phyloP scores from a whole-genome alignment of 805 yeast species.

The Ogataea glucozyma region DNA sequence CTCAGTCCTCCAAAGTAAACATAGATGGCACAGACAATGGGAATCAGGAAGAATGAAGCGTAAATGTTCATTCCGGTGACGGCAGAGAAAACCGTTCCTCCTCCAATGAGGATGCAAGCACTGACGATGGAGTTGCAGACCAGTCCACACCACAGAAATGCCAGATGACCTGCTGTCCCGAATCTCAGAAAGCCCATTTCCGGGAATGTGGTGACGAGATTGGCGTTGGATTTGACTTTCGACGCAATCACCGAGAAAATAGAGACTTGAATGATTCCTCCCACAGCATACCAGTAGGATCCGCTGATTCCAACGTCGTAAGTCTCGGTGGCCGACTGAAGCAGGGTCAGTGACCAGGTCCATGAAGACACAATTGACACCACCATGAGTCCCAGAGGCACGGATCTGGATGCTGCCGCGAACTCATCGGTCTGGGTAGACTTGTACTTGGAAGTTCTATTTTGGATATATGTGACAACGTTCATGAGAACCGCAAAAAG shows the following conservation, averaged over 20 bases:
- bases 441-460: slow-evolving; percentile 20
- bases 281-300: slow-evolving; percentile 30
- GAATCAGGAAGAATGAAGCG: slow-evolving; percentile 48
- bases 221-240: slow-evolving; percentile 32
- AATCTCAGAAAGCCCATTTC: slow-evolving; percentile 34
- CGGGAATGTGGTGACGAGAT: slow-evolving; percentile 32
- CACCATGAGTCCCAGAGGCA: slow-evolving; percentile 21
- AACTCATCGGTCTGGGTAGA: slow-evolving; percentile 28
- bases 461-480: slow-evolving; percentile 24
- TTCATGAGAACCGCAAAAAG: slow-evolving; percentile 34
- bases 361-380: slow-evolving; percentile 30
- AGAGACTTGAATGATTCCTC: slow-evolving; percentile 31
- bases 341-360: slow-evolving; percentile 34
- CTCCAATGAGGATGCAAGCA: slow-evolving; percentile 37
- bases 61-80: slow-evolving; percentile 47
- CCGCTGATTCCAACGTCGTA: slow-evolving; percentile 31
- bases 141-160: slow-evolving; percentile 13
- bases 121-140: slow-evolving; percentile 12
- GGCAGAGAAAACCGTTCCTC: slow-evolving; percentile 43
- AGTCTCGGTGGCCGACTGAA: slow-evolving; percentile 28
- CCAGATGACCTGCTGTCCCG: slow-evolving; percentile 27
- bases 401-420: slow-evolving; percentile 23
- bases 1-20: slow-evolving; percentile 54
- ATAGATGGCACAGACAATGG: slow-evolving; percentile 49
- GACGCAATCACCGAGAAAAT: slow-evolving; percentile 32